phyloP scores from a whole-genome alignment of 2,329 filamentous ascomycete genomes.

The Lasiodiplodia sp. region DNA sequence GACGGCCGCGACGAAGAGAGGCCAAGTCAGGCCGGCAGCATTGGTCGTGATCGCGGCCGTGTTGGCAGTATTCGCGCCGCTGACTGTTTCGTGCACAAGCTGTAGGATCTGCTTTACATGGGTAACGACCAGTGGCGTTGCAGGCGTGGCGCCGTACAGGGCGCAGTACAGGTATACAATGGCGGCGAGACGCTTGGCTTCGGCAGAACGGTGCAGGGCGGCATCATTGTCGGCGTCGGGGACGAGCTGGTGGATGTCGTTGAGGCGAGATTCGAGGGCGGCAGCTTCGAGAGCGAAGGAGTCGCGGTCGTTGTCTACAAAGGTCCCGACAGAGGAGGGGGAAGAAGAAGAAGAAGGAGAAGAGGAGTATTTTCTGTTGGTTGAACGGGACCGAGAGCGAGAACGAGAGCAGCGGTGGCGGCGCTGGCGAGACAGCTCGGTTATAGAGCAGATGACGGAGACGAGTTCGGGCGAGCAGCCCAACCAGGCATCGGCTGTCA shows the following conservation, averaged over 20 bases:
- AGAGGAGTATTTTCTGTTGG: background rate
- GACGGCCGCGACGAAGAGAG: conserved; percentile 54
- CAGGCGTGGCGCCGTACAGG: conserved; percentile 52
- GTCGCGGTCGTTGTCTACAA: conserved; percentile 33
- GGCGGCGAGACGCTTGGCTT: conserved; percentile 54
- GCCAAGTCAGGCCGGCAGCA: conserved; percentile 50
- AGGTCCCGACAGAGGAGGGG: background rate
- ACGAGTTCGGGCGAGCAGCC: conserved; percentile 58
- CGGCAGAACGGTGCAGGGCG: conserved; percentile 46
- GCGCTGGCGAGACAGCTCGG: conserved; percentile 53
- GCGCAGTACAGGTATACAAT: conserved; percentile 56
- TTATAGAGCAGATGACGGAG: conserved; percentile 56
- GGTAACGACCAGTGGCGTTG: conserved; percentile 40
- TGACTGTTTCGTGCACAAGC: conserved; percentile 37
- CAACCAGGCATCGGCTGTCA: conserved; percentile 55
- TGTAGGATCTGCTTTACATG: conserved; percentile 46
- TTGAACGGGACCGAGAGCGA: too few species aligned
- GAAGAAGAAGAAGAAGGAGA: background rate
- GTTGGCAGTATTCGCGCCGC: background rate
- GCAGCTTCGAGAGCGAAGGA: conserved; percentile 45
- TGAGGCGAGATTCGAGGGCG: conserved; percentile 44
- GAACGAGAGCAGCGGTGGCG: conserved; percentile 24
- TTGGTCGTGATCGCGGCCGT: background rate
- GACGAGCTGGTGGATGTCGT: conserved; percentile 44
- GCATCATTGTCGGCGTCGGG: conserved; percentile 41